Evolutionary conservation across 495 filamentous ascomycete species (phyloP).

Genomic region (Penicillium taxi): DNA sequence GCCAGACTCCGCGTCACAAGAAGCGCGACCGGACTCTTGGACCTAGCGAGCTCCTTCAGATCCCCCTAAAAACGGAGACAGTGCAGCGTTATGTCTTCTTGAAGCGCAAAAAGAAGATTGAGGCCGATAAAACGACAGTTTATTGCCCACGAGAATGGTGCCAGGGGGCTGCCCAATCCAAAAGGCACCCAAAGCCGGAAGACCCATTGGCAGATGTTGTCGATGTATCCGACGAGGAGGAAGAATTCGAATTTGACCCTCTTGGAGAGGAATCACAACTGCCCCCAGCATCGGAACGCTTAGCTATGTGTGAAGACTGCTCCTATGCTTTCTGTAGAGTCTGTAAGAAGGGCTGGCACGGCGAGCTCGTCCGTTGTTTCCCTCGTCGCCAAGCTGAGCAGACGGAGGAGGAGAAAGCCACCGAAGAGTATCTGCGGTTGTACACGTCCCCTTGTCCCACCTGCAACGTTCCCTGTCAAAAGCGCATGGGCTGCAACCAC

Average conservation of each 20-base stretch:
- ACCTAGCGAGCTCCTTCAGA: slow-evolving; percentile 82
- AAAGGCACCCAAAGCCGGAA: slow-evolving; percentile 62
- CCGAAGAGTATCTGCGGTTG: slow-evolving; percentile 66
- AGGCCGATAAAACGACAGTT: slow-evolving; percentile 84
- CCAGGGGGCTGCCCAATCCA: slow-evolving; percentile 77
- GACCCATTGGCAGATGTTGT: slow-evolving; percentile 43
- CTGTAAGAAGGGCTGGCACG: slow-evolving; percentile 78
- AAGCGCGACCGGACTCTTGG: slow-evolving; percentile 58
- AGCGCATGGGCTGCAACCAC: slow-evolving; percentile 93
- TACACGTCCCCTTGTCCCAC: slow-evolving; percentile 89
- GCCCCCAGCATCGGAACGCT: slow-evolving; percentile 47
- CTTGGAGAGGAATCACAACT: slow-evolving; percentile 29
- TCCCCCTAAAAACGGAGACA: slow-evolving; percentile 61
- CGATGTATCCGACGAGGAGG: slow-evolving; percentile 41
- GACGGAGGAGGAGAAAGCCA: slow-evolving; percentile 75
- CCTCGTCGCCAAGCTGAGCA: slow-evolving; percentile 55
- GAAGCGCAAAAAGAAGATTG: slow-evolving; percentile 85
- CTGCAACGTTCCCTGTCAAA: slow-evolving; percentile 76
- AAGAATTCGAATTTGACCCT: slow-evolving; percentile 25
- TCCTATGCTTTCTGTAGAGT: slow-evolving; percentile 82
- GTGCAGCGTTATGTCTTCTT: slow-evolving; percentile 82
- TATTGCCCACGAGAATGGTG: slow-evolving; percentile 94
- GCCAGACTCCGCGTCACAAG: slow-evolving; percentile 27
- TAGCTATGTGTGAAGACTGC: slow-evolving; percentile 85
- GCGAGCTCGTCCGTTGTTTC: slow-evolving; percentile 61